phyloP scores from a whole-genome alignment of 805 yeast genomes.

The Metschnikowia santaceciliae region DNA sequence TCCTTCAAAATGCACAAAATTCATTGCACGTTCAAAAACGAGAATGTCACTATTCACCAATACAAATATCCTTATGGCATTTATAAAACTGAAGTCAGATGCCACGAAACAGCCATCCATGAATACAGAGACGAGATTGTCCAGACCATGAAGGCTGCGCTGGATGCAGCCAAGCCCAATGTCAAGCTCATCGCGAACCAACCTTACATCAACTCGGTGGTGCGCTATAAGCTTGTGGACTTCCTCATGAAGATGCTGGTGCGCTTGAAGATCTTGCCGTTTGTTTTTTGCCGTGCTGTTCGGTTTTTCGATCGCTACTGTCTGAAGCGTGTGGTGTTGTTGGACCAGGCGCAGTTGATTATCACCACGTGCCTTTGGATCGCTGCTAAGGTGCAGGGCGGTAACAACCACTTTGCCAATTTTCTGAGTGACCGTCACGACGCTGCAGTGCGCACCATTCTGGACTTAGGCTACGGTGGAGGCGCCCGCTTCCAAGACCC shows the following conservation, averaged over 20 bases:
- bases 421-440: conserved; percentile 13
- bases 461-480: conserved; percentile 39
- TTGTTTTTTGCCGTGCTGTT: conserved; percentile 63
- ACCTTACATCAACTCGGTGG: conserved; percentile 74
- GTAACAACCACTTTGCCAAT: conserved; percentile 64
- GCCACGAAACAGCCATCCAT: conserved; percentile 42
- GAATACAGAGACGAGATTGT: conserved; percentile 55
- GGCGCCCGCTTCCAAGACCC: conserved; percentile 67
- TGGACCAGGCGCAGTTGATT: conserved; percentile 85
- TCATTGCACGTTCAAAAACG: conserved; percentile 10
- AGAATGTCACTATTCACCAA: conserved; percentile 25
- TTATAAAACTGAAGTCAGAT: conserved; percentile 45
- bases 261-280: conserved; percentile 61
- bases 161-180: conserved; percentile 43
- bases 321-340: conserved; percentile 76
- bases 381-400: conserved; percentile 80
- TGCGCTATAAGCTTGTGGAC: conserved; percentile 73
- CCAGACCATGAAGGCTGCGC: conserved; percentile 31
- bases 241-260: conserved; percentile 70
- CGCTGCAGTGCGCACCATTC: conserved; percentile 25
- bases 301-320: conserved; percentile 88
- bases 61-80: conserved; percentile 48
- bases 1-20: conserved; percentile 1
- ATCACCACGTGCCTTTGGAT: conserved; percentile 93
- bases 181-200: conserved; percentile 68